Percentiles rank a stretch among this genome's conserved stretches.
These are phyloP conservation scores for Zalaria obscura DNA, from an alignment of 2,329 filamentous ascomycete genomes.

Conservation along the genomic window DNA sequence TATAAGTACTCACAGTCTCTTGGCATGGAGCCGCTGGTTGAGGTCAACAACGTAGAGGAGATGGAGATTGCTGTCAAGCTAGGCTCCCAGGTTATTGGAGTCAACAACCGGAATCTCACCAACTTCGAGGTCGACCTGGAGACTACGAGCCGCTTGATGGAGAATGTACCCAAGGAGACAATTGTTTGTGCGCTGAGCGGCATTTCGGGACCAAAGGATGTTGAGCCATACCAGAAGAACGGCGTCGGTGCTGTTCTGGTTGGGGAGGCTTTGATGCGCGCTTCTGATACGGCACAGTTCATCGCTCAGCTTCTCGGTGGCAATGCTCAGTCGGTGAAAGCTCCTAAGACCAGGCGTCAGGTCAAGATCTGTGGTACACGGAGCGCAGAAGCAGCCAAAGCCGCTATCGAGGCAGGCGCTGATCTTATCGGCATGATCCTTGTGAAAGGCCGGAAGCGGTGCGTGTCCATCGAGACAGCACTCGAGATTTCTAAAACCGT, in stretches of 20 bases:
- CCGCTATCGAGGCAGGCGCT: constrained; percentile 73
- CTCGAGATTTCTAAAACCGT: constrained; percentile 67
- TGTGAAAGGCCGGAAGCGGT: constrained; percentile 67
- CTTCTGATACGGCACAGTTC: constrained; percentile 67
- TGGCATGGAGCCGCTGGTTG: constrained; percentile 94
- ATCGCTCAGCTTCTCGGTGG: constrained; percentile 69
- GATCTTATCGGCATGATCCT: constrained; percentile 90
- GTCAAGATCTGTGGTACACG: constrained; percentile 96
- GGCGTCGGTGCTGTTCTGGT: constrained; percentile 89
- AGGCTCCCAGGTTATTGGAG: constrained; percentile 82
- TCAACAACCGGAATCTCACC: constrained; percentile 93
- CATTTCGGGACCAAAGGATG: constrained; percentile 79
- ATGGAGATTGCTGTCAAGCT: constrained; percentile 79
- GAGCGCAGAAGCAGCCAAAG: constrained; percentile 62
- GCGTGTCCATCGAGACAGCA: constrained; percentile 65
- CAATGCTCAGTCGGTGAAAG: constrained; percentile 13
- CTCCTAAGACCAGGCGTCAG: constrained; percentile 34
- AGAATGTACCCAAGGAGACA: constrained; percentile 70
- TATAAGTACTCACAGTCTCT: constrained; percentile 82
- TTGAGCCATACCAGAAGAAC: constrained; percentile 72
- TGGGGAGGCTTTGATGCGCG: constrained; percentile 90
- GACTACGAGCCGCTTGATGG: constrained; percentile 78
- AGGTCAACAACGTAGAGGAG: constrained; percentile 88
- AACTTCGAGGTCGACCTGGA: constrained; percentile 94
- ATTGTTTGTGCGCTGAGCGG: constrained; percentile 90